Conservation (phyloP, 1,284 basidiomycete species). For the Cutaneotrichosporon sp. region DNA sequence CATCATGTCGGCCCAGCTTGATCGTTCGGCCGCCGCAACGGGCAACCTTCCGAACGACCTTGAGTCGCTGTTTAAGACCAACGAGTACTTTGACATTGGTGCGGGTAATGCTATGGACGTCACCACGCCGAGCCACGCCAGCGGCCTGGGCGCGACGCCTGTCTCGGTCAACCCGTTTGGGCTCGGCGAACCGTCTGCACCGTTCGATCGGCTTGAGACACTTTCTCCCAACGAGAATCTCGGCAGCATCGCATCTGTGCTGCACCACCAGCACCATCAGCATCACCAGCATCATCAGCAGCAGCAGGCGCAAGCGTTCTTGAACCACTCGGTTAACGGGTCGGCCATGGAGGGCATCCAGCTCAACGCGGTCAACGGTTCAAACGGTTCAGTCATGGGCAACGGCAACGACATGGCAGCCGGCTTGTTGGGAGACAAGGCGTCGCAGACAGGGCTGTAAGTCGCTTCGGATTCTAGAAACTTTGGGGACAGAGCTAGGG, state of each 20-base stretch:
- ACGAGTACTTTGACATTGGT: slow-evolving; percentile 40
- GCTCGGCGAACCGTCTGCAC: slow-evolving; percentile 31
- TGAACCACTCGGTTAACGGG: background rate
- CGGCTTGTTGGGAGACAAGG: too few species aligned
- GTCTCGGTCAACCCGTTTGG: background rate
- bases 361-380: slow-evolving; percentile 7
- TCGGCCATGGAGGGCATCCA: slow-evolving; percentile 16
- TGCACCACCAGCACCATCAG: slow-evolving; percentile 12
- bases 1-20: slow-evolving; percentile 26
- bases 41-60: slow-evolving; percentile 26
- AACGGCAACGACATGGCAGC: background rate
- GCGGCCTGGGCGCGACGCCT: background rate
- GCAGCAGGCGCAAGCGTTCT: background rate
- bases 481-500: background rate
- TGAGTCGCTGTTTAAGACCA: slow-evolving; percentile 44
- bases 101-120: slow-evolving; percentile 27
- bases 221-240: slow-evolving; percentile 28
- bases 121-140: slow-evolving; percentile 4
- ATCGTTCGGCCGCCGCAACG: slow-evolving; percentile 14
- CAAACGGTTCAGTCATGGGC: slow-evolving; percentile 1
- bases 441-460: slow-evolving; percentile 6
- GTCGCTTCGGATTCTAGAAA: too few species aligned
- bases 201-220: slow-evolving; percentile 33
- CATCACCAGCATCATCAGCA: background rate
- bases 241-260: slow-evolving; percentile 7